Conservation (phyloP, 441 rosid genomes). For the Aleurites moluccanus region DNA sequence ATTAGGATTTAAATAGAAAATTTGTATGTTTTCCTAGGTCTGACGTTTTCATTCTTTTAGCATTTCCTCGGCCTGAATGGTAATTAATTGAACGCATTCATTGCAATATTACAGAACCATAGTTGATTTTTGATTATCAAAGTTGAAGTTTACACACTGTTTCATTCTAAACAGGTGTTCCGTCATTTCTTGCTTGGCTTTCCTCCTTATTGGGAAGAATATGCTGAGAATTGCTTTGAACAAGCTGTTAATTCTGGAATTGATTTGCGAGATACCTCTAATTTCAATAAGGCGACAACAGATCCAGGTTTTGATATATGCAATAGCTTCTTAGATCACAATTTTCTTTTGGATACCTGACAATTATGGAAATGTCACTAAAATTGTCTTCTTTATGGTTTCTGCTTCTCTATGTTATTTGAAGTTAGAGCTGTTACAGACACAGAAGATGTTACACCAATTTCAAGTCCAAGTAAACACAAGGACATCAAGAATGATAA, state of each 20-base stretch:
- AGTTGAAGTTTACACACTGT: neutral
- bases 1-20: too few species aligned
- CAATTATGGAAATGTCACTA: neutral
- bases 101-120: neutral
- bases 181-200: slow-evolving; percentile 68
- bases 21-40: too few species aligned
- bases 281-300: neutral
- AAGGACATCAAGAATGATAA: slow-evolving; percentile 11
- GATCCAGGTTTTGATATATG: slow-evolving; percentile 27
- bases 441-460: slow-evolving; percentile 6
- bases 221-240: slow-evolving; percentile 33
- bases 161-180: slow-evolving; percentile 44
- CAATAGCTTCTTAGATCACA: neutral
- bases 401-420: neutral
- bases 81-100: too few species aligned
- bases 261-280: slow-evolving; percentile 7
- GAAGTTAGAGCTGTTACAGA: slow-evolving; percentile 25
- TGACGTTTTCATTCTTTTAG: too few species aligned
- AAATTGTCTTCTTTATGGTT: neutral
- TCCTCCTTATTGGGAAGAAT: slow-evolving; percentile 71
- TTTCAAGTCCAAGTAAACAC: slow-evolving; percentile 20
- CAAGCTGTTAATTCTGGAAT: slow-evolving; percentile 14
- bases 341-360: neutral
- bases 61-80: too few species aligned
- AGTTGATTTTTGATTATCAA: neutral